These are phyloP conservation scores for Gnetum montanum DNA, from an alignment of 75 land plant genomes.

Conservation along the genomic window DNA sequence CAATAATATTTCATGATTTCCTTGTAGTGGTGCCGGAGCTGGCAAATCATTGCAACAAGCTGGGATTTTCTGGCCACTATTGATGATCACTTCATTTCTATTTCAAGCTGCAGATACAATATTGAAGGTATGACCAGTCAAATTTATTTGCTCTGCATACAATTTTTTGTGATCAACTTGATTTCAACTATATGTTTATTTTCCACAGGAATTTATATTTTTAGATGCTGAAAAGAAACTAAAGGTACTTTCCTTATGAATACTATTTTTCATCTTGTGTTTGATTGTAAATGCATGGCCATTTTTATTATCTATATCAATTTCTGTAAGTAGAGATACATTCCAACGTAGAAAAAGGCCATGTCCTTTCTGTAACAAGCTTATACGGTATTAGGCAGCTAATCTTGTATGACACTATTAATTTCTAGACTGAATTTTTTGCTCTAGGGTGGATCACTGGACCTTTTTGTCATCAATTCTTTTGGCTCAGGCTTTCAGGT, in stretches of 20 bases:
- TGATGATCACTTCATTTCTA: slow-evolving; percentile 77
- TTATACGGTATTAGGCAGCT: too few species aligned
- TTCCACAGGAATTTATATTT: slow-evolving; percentile 67
- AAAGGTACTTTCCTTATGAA: slow-evolving; percentile 57
- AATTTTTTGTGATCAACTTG: too few species aligned
- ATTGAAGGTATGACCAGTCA: slow-evolving; percentile 50
- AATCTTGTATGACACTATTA: too few species aligned
- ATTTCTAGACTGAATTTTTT: not conserved
- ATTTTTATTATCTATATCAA: too few species aligned
- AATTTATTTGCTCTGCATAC: too few species aligned
- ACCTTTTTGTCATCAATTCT: slow-evolving; percentile 92
- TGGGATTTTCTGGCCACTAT: slow-evolving; percentile 77
- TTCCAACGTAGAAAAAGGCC: too few species aligned
- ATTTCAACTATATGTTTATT: slow-evolving; percentile 5
- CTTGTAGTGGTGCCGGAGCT: slow-evolving; percentile 56
- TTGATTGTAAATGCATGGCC: too few species aligned
- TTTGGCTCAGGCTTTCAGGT: slow-evolving; percentile 87
- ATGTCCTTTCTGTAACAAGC: too few species aligned
- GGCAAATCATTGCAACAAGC: slow-evolving; percentile 48
- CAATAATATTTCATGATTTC: too few species aligned
- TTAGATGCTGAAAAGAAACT: slow-evolving; percentile 50
- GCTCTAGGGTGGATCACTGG: slow-evolving; percentile 74
- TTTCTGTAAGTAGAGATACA: too few species aligned
- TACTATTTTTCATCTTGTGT: too few species aligned
- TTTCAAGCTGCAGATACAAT: slow-evolving; percentile 93